phyloP scores from a whole-genome alignment of 495 filamentous ascomycete species.

The Umbilicaria muhlenbergii region DNA sequence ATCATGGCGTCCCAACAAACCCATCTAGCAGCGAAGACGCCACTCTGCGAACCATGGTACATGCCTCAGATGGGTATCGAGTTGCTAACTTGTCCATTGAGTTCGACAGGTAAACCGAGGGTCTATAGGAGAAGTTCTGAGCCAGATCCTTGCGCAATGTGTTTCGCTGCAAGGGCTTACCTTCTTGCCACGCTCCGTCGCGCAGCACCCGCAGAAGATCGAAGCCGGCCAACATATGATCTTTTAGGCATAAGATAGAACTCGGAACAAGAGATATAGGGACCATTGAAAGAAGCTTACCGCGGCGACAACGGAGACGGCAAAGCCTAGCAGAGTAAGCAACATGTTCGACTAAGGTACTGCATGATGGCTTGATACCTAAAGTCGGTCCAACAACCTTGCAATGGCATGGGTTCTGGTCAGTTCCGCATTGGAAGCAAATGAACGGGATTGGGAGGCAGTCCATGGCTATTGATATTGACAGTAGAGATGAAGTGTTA shows the following conservation, averaged over 20 bases:
- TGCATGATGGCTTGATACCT: conserved; percentile 17
- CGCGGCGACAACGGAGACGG: conserved; percentile 30
- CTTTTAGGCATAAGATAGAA: conserved; percentile 14
- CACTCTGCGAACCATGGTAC: neutral
- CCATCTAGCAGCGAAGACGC: neutral
- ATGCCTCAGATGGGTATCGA: conserved; percentile 33
- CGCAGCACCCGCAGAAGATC: conserved; percentile 43
- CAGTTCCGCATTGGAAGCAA: conserved; percentile 39
- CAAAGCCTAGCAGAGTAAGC: conserved; percentile 22
- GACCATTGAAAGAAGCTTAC: conserved; percentile 20
- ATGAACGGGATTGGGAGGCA: conserved; percentile 26
- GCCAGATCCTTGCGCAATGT: conserved; percentile 18
- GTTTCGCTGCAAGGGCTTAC: too few relatives aligned
- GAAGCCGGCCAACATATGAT: conserved; percentile 42
- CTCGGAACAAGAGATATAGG: neutral
- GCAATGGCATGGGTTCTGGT: conserved; percentile 46
- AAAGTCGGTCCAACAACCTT: conserved; percentile 46
- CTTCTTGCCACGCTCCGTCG: conserved; percentile 38
- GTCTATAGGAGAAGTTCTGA: conserved; percentile 13
- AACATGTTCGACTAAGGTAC: neutral
- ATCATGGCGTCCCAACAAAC: neutral
- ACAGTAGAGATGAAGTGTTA: too few relatives aligned
- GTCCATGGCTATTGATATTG: conserved; percentile 5
- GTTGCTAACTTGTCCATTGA: conserved; percentile 36
- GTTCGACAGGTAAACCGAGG: conserved; percentile 37